Evolutionary conservation across 768 basidiomycete genomes (phyloP).

Genomic region (Xerocomellus amylosporus): DNA sequence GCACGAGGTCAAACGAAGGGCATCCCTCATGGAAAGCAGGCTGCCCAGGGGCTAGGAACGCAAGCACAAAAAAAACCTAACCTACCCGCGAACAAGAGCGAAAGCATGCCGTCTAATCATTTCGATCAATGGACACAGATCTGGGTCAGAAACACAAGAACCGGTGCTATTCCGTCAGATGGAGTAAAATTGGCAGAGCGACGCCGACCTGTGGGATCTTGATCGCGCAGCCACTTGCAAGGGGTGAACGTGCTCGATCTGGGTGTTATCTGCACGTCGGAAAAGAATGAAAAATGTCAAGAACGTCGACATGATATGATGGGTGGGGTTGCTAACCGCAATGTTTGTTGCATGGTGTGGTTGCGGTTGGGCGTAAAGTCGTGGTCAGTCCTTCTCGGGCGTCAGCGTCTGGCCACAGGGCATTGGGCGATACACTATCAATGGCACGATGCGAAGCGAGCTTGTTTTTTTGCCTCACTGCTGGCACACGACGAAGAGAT

Average conservation of each 20-base stretch:
- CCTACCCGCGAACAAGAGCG: constrained; percentile 10
- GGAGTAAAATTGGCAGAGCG: constrained; percentile 4
- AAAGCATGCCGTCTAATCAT: constrained; percentile 13
- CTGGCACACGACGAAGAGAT: constrained; percentile 1
- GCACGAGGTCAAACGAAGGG: constrained; percentile 30
- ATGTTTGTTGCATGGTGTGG: constrained; percentile 12
- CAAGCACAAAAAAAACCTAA: constrained; percentile 5
- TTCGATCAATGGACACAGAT: constrained; percentile 14
- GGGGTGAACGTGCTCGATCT: constrained; percentile 6
- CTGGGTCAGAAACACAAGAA: constrained; percentile 3
- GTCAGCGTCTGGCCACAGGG: not conserved
- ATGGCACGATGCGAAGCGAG: constrained; percentile 3
- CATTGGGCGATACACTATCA: constrained; percentile 23
- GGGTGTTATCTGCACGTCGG: not conserved
- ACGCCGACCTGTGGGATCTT: constrained; percentile 1
- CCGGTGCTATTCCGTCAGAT: constrained; percentile 6
- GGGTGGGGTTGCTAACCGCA: constrained; percentile 4
- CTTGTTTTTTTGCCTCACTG: not conserved
- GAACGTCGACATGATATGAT: constrained; percentile 5
- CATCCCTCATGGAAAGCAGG: constrained; percentile 27
- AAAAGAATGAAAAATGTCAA: not conserved
- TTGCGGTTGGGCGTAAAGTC: constrained; percentile 8
- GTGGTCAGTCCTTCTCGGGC: constrained; percentile 15
- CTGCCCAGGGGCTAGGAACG: constrained; percentile 21
- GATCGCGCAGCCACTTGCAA: not conserved